phyloP scores from a whole-genome alignment of 2,329 filamentous ascomycete genomes.

The Huntiella savannae region DNA sequence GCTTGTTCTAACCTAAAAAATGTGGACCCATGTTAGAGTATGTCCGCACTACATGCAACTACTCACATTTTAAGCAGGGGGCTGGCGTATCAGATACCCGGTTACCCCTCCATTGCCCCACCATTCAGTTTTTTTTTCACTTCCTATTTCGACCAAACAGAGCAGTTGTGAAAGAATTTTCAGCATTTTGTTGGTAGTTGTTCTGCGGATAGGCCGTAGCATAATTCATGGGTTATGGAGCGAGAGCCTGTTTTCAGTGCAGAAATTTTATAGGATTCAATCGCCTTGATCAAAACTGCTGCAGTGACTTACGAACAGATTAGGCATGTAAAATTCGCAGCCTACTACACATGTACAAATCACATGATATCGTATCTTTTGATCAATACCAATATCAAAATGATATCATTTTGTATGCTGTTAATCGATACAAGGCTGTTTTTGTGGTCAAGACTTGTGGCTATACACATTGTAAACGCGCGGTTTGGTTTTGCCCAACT shows the following conservation, averaged over 20 bases:
- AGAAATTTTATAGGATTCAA: constrained; percentile 1
- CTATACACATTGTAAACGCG: no score
- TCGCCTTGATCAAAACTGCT: no score
- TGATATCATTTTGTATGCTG: no score
- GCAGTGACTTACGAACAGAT: no score
- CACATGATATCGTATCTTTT: no score
- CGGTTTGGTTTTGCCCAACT: no score
- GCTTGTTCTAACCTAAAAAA: background rate
- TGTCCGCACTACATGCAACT: constrained; percentile 3
- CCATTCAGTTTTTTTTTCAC: constrained; percentile 2
- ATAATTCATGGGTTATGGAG: background rate
- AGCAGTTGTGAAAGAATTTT: constrained; percentile 1
- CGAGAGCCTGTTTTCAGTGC: background rate
- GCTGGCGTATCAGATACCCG: constrained; percentile 1
- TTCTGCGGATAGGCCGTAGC: background rate
- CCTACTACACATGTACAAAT: no score
- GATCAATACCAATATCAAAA: no score
- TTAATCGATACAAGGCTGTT: no score
- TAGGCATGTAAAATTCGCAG: no score
- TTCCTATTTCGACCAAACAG: background rate
- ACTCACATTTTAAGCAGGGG: background rate
- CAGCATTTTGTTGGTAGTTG: no score
- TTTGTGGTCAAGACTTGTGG: no score
- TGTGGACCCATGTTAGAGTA: constrained; percentile 1
- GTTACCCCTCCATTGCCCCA: constrained; percentile 3